Evolutionary conservation across 305 asterid species (phyloP).

Genomic region (Solanum chacoense): DNA sequence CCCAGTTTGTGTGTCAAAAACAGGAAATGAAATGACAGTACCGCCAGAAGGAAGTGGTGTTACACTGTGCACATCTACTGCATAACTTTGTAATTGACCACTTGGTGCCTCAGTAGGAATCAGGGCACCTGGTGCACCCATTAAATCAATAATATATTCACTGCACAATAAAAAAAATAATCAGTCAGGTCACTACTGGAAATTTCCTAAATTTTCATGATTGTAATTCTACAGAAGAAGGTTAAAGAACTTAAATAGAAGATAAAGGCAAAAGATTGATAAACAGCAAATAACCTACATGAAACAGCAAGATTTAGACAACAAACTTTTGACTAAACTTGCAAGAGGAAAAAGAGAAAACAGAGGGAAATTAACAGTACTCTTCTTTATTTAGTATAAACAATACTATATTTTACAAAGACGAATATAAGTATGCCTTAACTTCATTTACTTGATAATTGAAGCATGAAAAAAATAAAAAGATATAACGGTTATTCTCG

Average conservation of each 20-base stretch:
- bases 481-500: not conserved
- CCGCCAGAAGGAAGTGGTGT: constrained; percentile 24
- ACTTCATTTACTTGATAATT: not conserved
- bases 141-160: constrained; percentile 89
- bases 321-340: not conserved
- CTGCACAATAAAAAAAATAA: constrained; percentile 34
- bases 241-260: not conserved
- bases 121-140: constrained; percentile 99
- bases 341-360: not conserved
- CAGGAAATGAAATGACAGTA: constrained; percentile 14
- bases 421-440: not conserved
- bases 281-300: not conserved
- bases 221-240: not conserved
- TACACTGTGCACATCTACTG: constrained; percentile 40
- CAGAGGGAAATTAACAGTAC: not conserved
- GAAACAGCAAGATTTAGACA: not conserved
- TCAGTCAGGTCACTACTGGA: not conserved
- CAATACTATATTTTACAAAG: not conserved
- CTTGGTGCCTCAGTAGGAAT: constrained; percentile 83
- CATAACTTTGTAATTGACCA: constrained; percentile 50
- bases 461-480: not conserved
- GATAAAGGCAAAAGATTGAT: not conserved
- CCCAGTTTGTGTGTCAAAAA: constrained; percentile 23
- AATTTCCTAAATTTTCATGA: not conserved
- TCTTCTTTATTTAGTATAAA: not conserved